Conservation (phyloP, 768 basidiomycete species). For the Exidia glandulosa region DNA sequence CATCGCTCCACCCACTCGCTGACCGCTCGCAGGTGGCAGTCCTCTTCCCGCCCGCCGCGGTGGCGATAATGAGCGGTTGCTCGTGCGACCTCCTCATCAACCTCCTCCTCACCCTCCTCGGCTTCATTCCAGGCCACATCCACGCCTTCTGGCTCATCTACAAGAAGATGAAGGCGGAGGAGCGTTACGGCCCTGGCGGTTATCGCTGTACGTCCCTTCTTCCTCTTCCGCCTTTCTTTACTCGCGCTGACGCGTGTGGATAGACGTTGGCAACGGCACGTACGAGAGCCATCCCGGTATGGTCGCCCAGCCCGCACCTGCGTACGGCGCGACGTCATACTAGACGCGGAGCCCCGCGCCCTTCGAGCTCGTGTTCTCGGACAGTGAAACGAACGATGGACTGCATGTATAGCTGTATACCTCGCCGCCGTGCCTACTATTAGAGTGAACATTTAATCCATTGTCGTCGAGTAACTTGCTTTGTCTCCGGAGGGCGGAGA, state of each 20-base stretch:
- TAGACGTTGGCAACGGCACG: conserved; percentile 29
- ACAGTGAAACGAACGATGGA: too few relatives aligned
- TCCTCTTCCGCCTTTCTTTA: neutral
- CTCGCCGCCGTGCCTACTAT: too few relatives aligned
- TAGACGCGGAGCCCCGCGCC: too few relatives aligned
- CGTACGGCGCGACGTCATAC: neutral
- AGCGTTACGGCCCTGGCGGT: conserved; percentile 67
- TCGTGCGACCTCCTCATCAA: conserved; percentile 82
- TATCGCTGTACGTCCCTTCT: conserved; percentile 51
- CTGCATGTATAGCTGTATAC: too few relatives aligned
- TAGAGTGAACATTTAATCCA: too few relatives aligned
- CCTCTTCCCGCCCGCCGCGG: conserved; percentile 73
- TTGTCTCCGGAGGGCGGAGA: too few relatives aligned
- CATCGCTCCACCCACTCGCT: neutral
- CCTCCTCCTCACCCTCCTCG: conserved; percentile 51
- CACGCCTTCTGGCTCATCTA: conserved; percentile 89
- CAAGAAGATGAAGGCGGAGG: conserved; percentile 81
- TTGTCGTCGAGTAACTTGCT: too few relatives aligned
- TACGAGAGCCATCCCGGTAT: conserved; percentile 19
- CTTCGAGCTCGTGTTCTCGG: too few relatives aligned
- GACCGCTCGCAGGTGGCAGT: conserved; percentile 51
- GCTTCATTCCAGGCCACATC: neutral
- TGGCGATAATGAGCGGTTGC: conserved; percentile 68
- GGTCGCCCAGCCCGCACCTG: neutral
- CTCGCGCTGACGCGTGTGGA: neutral